Evolutionary conservation across 75 land plant species (phyloP), one percentile per base, ranked within the genome.

Genomic region (Chamaecyparis obtusa): DNA sequence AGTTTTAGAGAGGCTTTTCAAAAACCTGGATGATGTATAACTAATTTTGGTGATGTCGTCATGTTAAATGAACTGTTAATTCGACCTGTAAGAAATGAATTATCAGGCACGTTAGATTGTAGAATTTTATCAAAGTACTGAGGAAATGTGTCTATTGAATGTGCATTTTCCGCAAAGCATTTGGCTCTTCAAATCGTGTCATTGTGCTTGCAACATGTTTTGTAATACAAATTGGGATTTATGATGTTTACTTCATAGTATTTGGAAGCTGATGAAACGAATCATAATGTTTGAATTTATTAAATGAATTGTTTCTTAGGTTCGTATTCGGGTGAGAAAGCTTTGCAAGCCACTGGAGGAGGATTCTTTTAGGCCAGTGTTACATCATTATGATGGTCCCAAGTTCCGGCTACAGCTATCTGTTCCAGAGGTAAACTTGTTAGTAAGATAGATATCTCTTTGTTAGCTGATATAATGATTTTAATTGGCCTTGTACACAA

Each of bases 301-400:
- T 80, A 44, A 24, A 37, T 75, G 55, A 51, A 85, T 21, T 86
- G 32, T 9, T 3, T 67, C 27, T 51, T 84, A 98, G 99, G 99
- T 98, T 55, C 94, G 97, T 72, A 98, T 93, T 82, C 94, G 97
- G 37, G 87, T 96, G 16, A 94, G 99, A 85, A 98, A 93, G 88
- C 89, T 93, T 33, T 95, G 95, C 94, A 95, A 96, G 85, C 91
- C 99, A 32, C 85, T 98, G 84, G 99, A 98, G 87, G 99, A 98
- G 78, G 99, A 98, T 90, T 78, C 99, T 13, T 98, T 96, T 81
- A 92, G 99, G 90, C 99, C 97, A 55, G 97, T 96, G 74, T 88
- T 97, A 85, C 99, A 96, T 86, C 99, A 97, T 86, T 96, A 96
- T 87, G 99, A 97, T 91, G 99, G 98, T 41, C 97, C 99, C 21